Evolutionary conservation across 768 basidiomycete species (phyloP), one percentile per base, ranked within the genome.

Genomic region (Sarcodon aspratus): DNA sequence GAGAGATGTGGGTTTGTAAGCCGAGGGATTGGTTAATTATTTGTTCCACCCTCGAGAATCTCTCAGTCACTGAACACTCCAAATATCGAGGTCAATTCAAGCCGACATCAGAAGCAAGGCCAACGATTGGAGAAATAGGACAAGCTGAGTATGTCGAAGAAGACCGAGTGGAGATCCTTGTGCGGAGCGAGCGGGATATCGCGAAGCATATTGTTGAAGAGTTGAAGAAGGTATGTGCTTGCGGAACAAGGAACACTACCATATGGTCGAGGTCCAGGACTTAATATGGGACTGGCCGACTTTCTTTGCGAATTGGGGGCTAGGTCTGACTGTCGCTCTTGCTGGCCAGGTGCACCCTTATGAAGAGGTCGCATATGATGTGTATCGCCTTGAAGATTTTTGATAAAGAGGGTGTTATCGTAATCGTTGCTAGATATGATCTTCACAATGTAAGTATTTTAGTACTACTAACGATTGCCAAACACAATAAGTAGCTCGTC

Each of bases 1-100:
- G 78, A n/a, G n/a, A n/a, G n/a, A n/a, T n/a, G n/a, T n/a, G n/a
- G 77, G n/a, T 80, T 79, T 57, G 60, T 74, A 15, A 63, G 69
- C 13, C 69, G 63, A n/a, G 76, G 79, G 48, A 70, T 64, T 46
- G 80, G 78, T 75, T 37, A 36, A 48, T 52, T 21, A n/a, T 34
- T 44, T 4, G 13, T 36, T 13, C 35, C 5, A 18, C 43, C 36
- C 7, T 15, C 21, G 21, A 27, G 21, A 27, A 27, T 27, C 21
- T 27, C 5, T 27, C 21, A 3, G 21, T 43, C 36, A 33, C 18
- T 51, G n/a, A n/a, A n/a, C n/a, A n/a, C n/a, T n/a, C n/a, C n/a
- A 17, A 15, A 17, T 17, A 10, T 35, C 48, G 36, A 36, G 27
- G 32, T 5, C 3, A 35, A 36, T 33, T 12, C 33, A 12, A 37